Conservation (phyloP, 2,329 filamentous ascomycete genomes). For the Exserohilum rostratum region DNA sequence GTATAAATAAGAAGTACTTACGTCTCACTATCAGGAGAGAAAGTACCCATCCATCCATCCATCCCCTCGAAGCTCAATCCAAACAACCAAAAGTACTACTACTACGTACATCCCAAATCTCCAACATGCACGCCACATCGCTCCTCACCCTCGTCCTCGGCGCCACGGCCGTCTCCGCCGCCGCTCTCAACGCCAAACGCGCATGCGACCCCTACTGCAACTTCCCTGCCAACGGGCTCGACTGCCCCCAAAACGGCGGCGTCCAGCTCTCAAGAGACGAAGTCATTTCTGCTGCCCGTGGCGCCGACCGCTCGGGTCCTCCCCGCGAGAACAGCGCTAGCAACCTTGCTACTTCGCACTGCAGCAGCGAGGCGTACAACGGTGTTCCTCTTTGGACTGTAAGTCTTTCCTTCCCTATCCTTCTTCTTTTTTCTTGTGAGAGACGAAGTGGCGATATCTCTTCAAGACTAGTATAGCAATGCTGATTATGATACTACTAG, state of each 20-base stretch:
- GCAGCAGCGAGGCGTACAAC: background rate
- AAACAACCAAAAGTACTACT: too few relatives aligned
- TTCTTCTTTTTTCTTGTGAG: background rate
- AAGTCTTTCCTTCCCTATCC: too few relatives aligned
- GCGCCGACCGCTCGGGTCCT: background rate
- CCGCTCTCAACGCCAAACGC: background rate
- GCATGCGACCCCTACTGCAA: background rate
- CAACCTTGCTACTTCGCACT: background rate
- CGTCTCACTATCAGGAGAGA: too few relatives aligned
- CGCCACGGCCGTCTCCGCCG: conserved; percentile 4
- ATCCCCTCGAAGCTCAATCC: too few relatives aligned
- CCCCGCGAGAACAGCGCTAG: background rate
- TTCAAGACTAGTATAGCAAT: background rate
- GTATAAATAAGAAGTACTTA: too few relatives aligned
- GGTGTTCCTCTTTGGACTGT: background rate
- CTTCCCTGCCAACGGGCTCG: background rate
- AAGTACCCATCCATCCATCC: too few relatives aligned
- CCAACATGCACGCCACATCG: conserved; percentile 8
- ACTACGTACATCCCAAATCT: background rate
- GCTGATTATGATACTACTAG: background rate
- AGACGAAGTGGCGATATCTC: background rate
- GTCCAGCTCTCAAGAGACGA: background rate
- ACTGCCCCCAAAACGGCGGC: background rate
- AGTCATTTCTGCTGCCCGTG: background rate
- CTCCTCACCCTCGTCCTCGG: conserved; percentile 9